Evolutionary conservation across 441 rosid species (phyloP), one percentile per base, ranked within the genome.

Genomic region (Erodium trifolium): DNA sequence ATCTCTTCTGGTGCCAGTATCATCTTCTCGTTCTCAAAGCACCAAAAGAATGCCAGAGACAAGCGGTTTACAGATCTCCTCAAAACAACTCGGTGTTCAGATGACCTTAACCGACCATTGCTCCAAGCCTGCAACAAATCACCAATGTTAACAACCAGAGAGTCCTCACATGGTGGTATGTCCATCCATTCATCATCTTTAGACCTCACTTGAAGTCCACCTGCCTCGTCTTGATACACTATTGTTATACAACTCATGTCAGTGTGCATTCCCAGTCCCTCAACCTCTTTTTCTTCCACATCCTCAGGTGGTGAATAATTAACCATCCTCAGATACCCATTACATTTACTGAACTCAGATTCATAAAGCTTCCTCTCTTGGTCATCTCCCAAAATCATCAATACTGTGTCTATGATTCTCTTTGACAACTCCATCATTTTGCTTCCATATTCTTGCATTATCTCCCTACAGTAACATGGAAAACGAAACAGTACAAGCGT

Each of bases 121-220:
- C 88, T 88, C 92, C 96, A 88, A 14, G 92, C 91, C 73, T 88
- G 88, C 90, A 90, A 73, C 73, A 88, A 78, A 77, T 90, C 93
- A 66, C 92, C 93, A 8, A 41, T 41, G 45, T 41, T 41, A 41
- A 41, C 68, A 13, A 84, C 88, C 19, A 88, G 77, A 9, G 72
- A 73, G 71, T 82, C 81, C 72, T 85, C 77, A 11, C 82, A 72
- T 0, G 89, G 92, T 19, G n/a, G 63, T 72, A 88, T 76, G 70
- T 88, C 84, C 59, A 85, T 77, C 93, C 93, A 86, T 67, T 81
- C 80, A 17, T 85, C 89, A 63, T 85, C 82, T 65, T 80, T 83
- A 0, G 92, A 90, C 76, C 87, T 85, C 88, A 88, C 79, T 72
- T 88, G 93, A 13, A 88, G 86, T 5, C 93, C 96, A 35, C 90